Conservation (phyloP, 2,329 filamentous ascomycete genomes). For the Alternaria ventricosa region DNA sequence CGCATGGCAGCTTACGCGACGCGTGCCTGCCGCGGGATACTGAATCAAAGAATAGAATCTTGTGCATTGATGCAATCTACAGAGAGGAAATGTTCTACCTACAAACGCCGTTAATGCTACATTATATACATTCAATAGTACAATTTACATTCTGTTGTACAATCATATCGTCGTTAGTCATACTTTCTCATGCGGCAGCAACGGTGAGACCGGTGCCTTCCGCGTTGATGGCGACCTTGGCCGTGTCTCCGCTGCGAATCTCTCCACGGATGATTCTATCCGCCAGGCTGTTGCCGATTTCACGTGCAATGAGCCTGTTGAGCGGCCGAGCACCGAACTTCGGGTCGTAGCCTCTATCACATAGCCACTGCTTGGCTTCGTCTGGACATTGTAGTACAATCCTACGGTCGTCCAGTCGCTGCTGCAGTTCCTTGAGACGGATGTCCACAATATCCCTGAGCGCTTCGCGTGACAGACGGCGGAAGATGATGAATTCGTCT, state of each 20-base stretch:
- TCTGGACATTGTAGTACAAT: conserved; percentile 76
- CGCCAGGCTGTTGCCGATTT: conserved; percentile 87
- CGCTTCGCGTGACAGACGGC: conserved; percentile 77
- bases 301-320: conserved; percentile 86
- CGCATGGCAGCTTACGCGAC: conserved; percentile 13
- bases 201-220: conserved; percentile 45
- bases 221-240: conserved; percentile 71
- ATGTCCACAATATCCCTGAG: conserved; percentile 95
- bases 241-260: conserved; percentile 76
- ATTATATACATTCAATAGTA: conserved; percentile 18
- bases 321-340: conserved; percentile 89
- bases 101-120: conserved; percentile 13
- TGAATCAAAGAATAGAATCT: conserved; percentile 5
- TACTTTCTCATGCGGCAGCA: conserved; percentile 15
- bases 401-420: conserved; percentile 80
- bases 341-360: conserved; percentile 87
- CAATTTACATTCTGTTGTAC: conserved; percentile 20
- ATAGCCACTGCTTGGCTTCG: conserved; percentile 83
- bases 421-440: conserved; percentile 81
- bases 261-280: conserved; percentile 90
- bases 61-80: conserved; percentile 11
- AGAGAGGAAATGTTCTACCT: conserved; percentile 13
- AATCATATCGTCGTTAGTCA: conserved; percentile 30
- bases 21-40: conserved; percentile 19
- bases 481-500: conserved; percentile 97